Evolutionary conservation across 2,329 filamentous ascomycete species (phyloP).

Genomic region (Aspergillus pseudonomiae): DNA sequence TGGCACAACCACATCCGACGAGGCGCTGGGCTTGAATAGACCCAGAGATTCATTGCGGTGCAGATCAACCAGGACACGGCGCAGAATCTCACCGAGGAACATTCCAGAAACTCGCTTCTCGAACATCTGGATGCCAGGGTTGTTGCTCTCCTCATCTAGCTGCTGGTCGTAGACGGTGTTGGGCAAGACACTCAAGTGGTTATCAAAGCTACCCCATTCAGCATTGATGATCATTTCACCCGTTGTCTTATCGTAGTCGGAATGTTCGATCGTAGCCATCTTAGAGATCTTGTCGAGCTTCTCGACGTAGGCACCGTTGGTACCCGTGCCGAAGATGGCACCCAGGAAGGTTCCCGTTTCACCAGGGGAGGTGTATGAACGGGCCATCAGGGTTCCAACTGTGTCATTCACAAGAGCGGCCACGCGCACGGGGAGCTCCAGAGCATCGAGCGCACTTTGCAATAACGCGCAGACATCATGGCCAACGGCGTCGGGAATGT

Average conservation of each 20-base stretch:
- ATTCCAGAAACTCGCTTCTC: slow-evolving; percentile 98
- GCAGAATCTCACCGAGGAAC: slow-evolving; percentile 94
- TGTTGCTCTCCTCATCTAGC: slow-evolving; percentile 78
- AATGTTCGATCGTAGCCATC: slow-evolving; percentile 58
- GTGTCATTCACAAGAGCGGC: slow-evolving; percentile 96
- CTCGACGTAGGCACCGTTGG: slow-evolving; percentile 96
- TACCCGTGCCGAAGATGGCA: slow-evolving; percentile 95
- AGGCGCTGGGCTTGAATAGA: slow-evolving; percentile 77
- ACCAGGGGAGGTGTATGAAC: slow-evolving; percentile 89
- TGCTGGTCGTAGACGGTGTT: slow-evolving; percentile 79
- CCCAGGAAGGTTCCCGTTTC: slow-evolving; percentile 87
- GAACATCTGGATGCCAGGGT: slow-evolving; percentile 97
- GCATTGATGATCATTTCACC: slow-evolving; percentile 98
- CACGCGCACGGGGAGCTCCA: slow-evolving; percentile 88
- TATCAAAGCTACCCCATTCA: slow-evolving; percentile 98
- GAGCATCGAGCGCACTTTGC: slow-evolving; percentile 83
- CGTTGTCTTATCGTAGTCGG: slow-evolving; percentile 72
- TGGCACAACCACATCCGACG: slow-evolving; percentile 70
- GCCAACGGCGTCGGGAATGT: slow-evolving; percentile 91
- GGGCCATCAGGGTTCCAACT: slow-evolving; percentile 95
- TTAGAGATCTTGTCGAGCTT: slow-evolving; percentile 86
- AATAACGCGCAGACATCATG: slow-evolving; percentile 92
- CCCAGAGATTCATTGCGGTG: slow-evolving; percentile 67
- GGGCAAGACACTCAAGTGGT: slow-evolving; percentile 83
- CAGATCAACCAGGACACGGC: slow-evolving; percentile 73